These are phyloP conservation scores for Lithospermum erythrorhizon DNA, from an alignment of 257 asterid genomes.

Conservation along the genomic window DNA sequence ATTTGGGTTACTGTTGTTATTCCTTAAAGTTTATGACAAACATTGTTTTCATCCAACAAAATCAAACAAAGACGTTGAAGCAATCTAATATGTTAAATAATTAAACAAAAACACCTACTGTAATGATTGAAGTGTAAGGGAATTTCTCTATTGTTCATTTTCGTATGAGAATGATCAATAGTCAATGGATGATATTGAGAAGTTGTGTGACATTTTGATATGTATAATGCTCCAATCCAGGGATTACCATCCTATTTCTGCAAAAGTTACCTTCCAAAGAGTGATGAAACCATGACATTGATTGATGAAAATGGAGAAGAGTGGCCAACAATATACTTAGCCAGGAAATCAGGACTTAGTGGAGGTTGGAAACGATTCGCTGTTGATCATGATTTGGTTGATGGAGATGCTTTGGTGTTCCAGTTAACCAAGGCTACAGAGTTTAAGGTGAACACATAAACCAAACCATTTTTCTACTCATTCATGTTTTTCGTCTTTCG, in stretches of 20 bases:
- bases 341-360: constrained; percentile 68
- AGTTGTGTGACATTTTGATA: background rate
- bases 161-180: no score
- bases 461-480: no score
- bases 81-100: no score
- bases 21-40: no score
- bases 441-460: constrained; percentile 35
- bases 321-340: constrained; percentile 60
- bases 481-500: no score
- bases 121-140: no score
- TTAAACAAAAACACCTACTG: no score
- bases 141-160: no score
- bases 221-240: constrained; percentile 25
- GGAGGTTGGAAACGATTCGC: constrained; percentile 93
- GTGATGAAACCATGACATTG: constrained; percentile 41
- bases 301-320: constrained; percentile 61
- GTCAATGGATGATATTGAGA: background rate
- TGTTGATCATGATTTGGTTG: constrained; percentile 69
- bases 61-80: no score
- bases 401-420: constrained; percentile 78
- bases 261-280: constrained; percentile 50
- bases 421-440: constrained; percentile 44
- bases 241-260: constrained; percentile 59
- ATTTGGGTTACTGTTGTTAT: no score
- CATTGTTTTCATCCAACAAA: no score